Base-by-base conservation (phyloP, 2,329 filamentous ascomycete species). In the Xylariaceae sp. region DNA sequence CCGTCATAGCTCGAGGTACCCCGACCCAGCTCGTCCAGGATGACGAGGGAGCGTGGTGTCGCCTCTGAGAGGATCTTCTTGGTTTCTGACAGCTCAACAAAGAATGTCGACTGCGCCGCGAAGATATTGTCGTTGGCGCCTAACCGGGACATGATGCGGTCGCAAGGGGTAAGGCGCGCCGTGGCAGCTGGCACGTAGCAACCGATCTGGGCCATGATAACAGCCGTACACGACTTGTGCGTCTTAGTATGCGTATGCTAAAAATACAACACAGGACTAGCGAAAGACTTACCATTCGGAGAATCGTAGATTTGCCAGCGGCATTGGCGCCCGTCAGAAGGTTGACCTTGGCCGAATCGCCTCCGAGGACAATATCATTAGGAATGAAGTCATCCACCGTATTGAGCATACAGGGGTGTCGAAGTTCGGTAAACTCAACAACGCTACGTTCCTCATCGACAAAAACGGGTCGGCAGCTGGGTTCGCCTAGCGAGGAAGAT, bases 91-190 rank as follows among this genome's bases (percentile, higher is more conserved):
- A 99, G 77, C 72, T 99, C 94, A 26, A 99, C 92, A 67, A 99
- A 97, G 77, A 99, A 99, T 2, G 94, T 99, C 13, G 89, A 95
- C 71, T 99, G 94, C 0, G 92, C 89, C 1, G 92, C 94, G 68
- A 99, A 97, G 64, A 99, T 99, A 71, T 97, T 97, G 81, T 99
- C 94, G 66, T 97, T 96, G 45, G 94, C 94, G 9, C 94, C 94
- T 0, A 99, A 83, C 43, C 94, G 89, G 9, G 92, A 97, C 94
- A 99, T 99, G 76, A 99, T 97, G 51, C 94, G 89, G 69, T 99
- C 94, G 2, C 95, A 85, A 0, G 94, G 92, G 0, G 92, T 97
- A 42, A 99, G 79, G 2, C 80, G 84, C 1, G 94, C 94, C 2
- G 85, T 89, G 16, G 80, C 77, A 55, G 90, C 92, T 1, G 94